These are phyloP conservation scores for Pterulicium gracile DNA, from an alignment of 1,284 basidiomycete species.

Conservation along the genomic window DNA sequence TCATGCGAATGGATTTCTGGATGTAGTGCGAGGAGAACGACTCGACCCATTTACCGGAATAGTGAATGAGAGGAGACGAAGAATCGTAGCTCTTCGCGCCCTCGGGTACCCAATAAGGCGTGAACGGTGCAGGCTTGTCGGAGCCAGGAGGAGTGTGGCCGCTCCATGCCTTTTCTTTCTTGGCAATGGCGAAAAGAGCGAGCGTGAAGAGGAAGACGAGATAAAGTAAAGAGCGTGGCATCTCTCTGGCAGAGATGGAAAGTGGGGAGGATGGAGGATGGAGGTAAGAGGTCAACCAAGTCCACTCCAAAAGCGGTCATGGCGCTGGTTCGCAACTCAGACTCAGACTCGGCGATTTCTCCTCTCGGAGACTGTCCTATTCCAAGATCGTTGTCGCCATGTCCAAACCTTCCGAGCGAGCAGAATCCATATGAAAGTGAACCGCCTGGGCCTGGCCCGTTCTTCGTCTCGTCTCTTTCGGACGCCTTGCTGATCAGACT, in stretches of 20 bases:
- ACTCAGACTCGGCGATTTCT: no score
- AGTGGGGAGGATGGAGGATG: not conserved
- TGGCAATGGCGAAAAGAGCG: constrained; percentile 6
- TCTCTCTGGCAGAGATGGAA: not conserved
- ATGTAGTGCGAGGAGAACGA: constrained; percentile 39
- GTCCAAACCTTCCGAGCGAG: no score
- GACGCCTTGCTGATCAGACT: no score
- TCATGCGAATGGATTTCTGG: constrained; percentile 39
- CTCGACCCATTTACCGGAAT: constrained; percentile 47
- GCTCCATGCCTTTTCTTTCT: constrained; percentile 49
- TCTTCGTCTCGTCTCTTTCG: no score
- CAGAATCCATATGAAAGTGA: no score
- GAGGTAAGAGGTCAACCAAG: constrained; percentile 1
- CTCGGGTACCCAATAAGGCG: constrained; percentile 61
- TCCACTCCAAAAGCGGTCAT: no score
- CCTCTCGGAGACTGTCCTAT: no score
- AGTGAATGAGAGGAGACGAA: constrained; percentile 48
- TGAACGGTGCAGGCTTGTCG: constrained; percentile 33
- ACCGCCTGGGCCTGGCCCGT: no score
- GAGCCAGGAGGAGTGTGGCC: constrained; percentile 45
- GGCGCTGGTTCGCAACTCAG: no score
- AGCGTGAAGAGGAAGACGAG: not conserved
- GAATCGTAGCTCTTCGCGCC: constrained; percentile 63
- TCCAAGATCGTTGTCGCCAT: no score
- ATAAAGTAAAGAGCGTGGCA: not conserved